Conservation (phyloP, 2,329 filamentous ascomycete genomes). For the Sporothrix phasma region DNA sequence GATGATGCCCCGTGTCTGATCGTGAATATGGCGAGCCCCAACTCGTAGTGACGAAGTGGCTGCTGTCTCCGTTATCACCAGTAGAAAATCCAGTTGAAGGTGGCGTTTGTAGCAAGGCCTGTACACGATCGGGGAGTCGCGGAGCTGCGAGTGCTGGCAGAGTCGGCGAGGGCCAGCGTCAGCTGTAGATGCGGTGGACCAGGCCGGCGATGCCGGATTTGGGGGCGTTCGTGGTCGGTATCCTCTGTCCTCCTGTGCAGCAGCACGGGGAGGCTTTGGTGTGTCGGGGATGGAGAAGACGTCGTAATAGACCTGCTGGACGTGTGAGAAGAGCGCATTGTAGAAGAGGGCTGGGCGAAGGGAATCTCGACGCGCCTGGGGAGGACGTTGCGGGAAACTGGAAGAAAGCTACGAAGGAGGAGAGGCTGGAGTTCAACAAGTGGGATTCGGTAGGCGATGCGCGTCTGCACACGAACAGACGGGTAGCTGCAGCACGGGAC, state of each 20-base stretch:
- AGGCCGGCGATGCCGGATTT: conserved; percentile 43
- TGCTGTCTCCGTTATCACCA: conserved; percentile 26
- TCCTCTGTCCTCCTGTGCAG: conserved; percentile 45
- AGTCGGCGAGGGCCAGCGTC: conserved; percentile 48
- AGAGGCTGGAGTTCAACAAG: neutral
- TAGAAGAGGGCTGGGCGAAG: neutral
- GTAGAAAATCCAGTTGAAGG: conserved; percentile 25
- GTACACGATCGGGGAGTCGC: conserved; percentile 45
- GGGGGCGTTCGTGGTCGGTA: conserved; percentile 28
- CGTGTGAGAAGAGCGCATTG: conserved; percentile 12
- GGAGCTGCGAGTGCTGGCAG: conserved; percentile 50
- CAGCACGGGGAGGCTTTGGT: conserved; percentile 48
- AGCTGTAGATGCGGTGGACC: conserved; percentile 53
- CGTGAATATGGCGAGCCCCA: conserved; percentile 87
- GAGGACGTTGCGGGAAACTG: neutral
- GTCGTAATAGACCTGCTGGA: conserved; percentile 35
- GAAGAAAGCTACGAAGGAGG: neutral
- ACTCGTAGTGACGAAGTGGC: conserved; percentile 58
- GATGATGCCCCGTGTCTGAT: conserved; percentile 40
- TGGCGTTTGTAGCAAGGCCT: conserved; percentile 47
- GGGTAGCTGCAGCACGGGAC: conserved; percentile 1
- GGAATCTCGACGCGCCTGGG: neutral
- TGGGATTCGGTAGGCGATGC: neutral
- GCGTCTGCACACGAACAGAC: conserved; percentile 2
- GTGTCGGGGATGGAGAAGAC: conserved; percentile 43